Conservation (phyloP, 139 green algal species). For the Chlorella sp. region DNA sequence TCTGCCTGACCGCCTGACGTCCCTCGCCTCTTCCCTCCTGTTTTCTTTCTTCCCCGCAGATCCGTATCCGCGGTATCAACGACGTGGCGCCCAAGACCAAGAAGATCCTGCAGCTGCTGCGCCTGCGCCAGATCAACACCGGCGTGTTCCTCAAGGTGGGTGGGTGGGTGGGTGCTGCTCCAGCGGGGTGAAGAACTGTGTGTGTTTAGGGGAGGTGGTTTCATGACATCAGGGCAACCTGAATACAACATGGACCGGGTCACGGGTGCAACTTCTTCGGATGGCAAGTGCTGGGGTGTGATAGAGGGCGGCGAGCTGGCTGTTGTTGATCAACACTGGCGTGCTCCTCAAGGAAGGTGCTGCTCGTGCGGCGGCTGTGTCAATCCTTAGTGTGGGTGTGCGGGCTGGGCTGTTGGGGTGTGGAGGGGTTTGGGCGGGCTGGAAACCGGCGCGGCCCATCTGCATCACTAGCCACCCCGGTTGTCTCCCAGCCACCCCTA, state of each 20-base stretch:
- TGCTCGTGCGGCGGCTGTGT: too few relatives aligned
- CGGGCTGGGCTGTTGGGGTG: too few relatives aligned
- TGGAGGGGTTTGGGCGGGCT: too few relatives aligned
- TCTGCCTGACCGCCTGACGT: too few relatives aligned
- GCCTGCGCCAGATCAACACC: slow-evolving; percentile 98
- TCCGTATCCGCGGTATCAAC: slow-evolving; percentile 96
- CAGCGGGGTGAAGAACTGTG: background rate
- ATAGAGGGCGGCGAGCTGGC: background rate
- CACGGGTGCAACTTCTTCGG: background rate
- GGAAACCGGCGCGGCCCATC: too few relatives aligned
- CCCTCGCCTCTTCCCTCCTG: background rate
- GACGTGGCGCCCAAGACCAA: slow-evolving; percentile 95
- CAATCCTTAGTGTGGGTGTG: too few relatives aligned
- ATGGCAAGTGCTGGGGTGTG: background rate
- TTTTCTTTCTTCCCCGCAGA: background rate
- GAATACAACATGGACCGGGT: too few relatives aligned
- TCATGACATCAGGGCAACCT: too few relatives aligned
- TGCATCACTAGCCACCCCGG: too few relatives aligned
- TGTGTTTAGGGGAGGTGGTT: too few relatives aligned
- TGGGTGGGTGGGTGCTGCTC: background rate
- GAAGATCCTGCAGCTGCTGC: slow-evolving; percentile 99
- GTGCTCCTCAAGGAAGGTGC: too few relatives aligned
- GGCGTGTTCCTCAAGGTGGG: slow-evolving; percentile 94
- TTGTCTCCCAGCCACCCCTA: too few relatives aligned
- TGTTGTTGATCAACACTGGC: background rate